Conservation (phyloP, 257 asterid species). For the Solanum dulcamara region DNA sequence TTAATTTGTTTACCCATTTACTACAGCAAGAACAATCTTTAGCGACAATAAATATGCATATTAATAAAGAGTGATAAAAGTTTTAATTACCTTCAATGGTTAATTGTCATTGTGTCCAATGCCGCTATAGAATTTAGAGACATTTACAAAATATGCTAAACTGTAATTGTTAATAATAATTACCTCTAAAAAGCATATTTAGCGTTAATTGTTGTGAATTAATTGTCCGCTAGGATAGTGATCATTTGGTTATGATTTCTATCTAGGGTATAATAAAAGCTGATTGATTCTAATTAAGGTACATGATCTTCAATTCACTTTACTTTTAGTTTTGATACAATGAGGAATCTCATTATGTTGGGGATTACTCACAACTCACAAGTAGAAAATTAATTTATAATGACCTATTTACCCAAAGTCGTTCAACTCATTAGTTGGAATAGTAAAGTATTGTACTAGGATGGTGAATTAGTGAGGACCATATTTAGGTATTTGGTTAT, state of each 20-base stretch:
- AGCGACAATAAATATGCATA: too few species aligned
- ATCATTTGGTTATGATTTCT: neutral
- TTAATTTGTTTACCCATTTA: neutral
- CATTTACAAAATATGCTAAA: too few species aligned
- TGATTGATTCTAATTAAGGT: neutral
- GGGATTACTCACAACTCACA: neutral
- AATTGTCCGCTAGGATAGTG: too few species aligned
- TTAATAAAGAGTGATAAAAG: too few species aligned
- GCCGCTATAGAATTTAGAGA: too few species aligned
- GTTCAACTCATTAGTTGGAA: neutral
- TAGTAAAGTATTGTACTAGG: too few species aligned
- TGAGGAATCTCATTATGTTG: neutral
- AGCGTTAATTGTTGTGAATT: too few species aligned
- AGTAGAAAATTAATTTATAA: neutral
- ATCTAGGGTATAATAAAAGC: neutral
- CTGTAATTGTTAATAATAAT: too few species aligned
- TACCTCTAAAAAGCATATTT: too few species aligned
- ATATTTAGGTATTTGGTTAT: neutral
- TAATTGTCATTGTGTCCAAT: neutral
- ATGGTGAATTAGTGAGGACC: neutral
- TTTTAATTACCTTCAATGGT: too few species aligned
- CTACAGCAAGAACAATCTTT: too few species aligned
- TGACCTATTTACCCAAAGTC: neutral
- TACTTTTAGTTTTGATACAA: neutral
- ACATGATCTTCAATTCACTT: neutral